Base-by-base conservation (phyloP, 2,329 filamentous ascomycete genomes). In the Grosmannia serpens region DNA sequence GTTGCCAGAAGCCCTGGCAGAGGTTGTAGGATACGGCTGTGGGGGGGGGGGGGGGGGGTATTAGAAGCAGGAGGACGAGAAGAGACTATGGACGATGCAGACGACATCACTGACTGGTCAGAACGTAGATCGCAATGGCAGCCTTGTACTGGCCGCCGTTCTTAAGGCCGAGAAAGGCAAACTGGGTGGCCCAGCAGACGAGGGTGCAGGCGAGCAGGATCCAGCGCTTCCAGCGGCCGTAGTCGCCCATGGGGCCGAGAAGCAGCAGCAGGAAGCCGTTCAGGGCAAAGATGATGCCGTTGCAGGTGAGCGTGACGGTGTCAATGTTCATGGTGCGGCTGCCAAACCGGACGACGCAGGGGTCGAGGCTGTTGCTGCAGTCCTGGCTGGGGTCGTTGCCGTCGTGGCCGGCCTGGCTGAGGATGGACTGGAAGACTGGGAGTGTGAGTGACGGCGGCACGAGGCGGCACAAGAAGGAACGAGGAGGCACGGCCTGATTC, bases 381-480 rank as follows among this genome's bases (percentile, higher is more conserved):
- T 56, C 54, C 20, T 50, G 54, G 27, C 17, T 56, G 29, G 54
- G 54, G 22, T 56, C 54, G 44, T 50, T 35, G 54, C 54, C 54
- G 22, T 56, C 31, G 15, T 56, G 46, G 31, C 54, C 54, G 10
- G 44, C 54, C 31, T 56, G 54, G 54, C 29, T 56, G n/a, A 56
- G 54, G 22, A 56, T 56, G 46, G 54, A 56, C 29, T 56, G 54
- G 44, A 56, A 56, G 54, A 56, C 54, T 56, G 54, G 4, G 10
- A 13, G 15, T 33, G 54, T 50, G 15, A 56, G n/a, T 11, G 3
- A n/a, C 9, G n/a, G 2, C 6, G 24, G 15, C 2, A 11, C 22
- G n/a, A 35, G 5, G 24, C 15, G 26, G 22, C 8, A 24, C 17
- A 20, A 11, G 44, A 56, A 31, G n/a, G 9, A 33, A 9, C 13